Conservation (phyloP, 176 grass and related monocot species). For the Aegilops bicornis region DNA sequence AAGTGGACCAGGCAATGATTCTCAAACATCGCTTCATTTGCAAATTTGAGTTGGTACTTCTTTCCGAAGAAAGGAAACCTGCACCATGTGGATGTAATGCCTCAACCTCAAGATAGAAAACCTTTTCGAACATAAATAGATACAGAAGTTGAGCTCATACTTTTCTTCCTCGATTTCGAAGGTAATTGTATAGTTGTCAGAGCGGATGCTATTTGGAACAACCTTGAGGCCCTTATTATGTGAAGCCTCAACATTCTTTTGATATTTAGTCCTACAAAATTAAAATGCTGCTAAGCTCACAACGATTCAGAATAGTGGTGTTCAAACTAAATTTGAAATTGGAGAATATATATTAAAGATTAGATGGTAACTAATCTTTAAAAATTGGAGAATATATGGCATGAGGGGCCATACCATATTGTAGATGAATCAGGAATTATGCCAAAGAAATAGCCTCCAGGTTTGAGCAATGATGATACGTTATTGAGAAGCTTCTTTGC, state of each 20-base stretch:
- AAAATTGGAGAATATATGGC: neutral
- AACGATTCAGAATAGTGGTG: neutral
- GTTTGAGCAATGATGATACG: slow-evolving; percentile 79
- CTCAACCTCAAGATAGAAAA: slow-evolving; percentile 30
- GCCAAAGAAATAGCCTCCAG: slow-evolving; percentile 80
- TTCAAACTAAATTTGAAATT: neutral
- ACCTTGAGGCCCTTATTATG: slow-evolving; percentile 80
- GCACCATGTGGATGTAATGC: slow-evolving; percentile 22
- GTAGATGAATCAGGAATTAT: slow-evolving; percentile 89
- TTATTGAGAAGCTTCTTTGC: slow-evolving; percentile 75
- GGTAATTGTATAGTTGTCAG: slow-evolving; percentile 92
- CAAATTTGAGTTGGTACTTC: slow-evolving; percentile 92
- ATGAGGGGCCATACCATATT: slow-evolving; percentile 55
- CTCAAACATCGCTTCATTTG: slow-evolving; percentile 60
- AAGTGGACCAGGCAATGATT: slow-evolving; percentile 92
- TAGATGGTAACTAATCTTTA: too few relatives aligned
- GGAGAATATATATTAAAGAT: neutral
- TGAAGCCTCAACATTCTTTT: slow-evolving; percentile 95
- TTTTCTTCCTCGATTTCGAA: slow-evolving; percentile 99
- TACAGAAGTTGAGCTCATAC: slow-evolving; percentile 41
- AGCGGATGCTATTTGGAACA: slow-evolving; percentile 88
- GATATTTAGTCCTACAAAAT: slow-evolving; percentile 85
- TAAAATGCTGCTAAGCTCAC: neutral
- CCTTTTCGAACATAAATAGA: neutral
- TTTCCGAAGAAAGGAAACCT: slow-evolving; percentile 96